These are phyloP conservation scores for Echinosophora koreensis DNA, from an alignment of 306 rosid genomes.

Conservation along the genomic window DNA sequence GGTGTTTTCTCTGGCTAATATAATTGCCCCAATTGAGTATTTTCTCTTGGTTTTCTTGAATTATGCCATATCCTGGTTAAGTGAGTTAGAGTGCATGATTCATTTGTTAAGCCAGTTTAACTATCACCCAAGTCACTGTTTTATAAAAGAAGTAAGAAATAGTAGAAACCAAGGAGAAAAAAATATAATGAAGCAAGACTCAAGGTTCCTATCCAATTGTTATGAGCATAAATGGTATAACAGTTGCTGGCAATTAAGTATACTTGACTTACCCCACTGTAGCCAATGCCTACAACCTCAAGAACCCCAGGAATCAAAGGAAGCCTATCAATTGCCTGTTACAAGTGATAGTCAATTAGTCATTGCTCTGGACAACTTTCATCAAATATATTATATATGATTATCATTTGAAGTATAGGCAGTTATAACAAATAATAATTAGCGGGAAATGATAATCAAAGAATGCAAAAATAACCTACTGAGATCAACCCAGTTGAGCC, in stretches of 20 bases:
- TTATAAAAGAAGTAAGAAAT: neutral
- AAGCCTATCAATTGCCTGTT: slow-evolving; percentile 95
- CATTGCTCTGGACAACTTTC: slow-evolving; percentile 25
- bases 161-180: slow-evolving; percentile 5
- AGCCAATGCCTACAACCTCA: slow-evolving; percentile 92
- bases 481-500: slow-evolving; percentile 78
- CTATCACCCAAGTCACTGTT: neutral
- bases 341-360: slow-evolving; percentile 24
- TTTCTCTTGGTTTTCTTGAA: neutral
- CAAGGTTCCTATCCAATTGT: neutral
- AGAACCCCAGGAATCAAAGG: slow-evolving; percentile 88
- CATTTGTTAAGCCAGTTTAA: slow-evolving; percentile 15
- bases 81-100: slow-evolving; percentile 18
- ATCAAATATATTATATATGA: neutral
- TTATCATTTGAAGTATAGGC: neutral
- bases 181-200: neutral
- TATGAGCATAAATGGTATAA: slow-evolving; percentile 16
- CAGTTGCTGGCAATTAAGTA: slow-evolving; percentile 21
- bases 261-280: slow-evolving; percentile 74
- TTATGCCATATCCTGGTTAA: slow-evolving; percentile 2
- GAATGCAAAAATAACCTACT: slow-evolving; percentile 53
- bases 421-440: neutral
- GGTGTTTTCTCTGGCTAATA: neutral
- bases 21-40: neutral
- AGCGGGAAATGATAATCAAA: slow-evolving; percentile 9